These are phyloP conservation scores for Entomortierella lignicola DNA, from an alignment of 192 early-diverging fungal species.

Conservation along the genomic window DNA sequence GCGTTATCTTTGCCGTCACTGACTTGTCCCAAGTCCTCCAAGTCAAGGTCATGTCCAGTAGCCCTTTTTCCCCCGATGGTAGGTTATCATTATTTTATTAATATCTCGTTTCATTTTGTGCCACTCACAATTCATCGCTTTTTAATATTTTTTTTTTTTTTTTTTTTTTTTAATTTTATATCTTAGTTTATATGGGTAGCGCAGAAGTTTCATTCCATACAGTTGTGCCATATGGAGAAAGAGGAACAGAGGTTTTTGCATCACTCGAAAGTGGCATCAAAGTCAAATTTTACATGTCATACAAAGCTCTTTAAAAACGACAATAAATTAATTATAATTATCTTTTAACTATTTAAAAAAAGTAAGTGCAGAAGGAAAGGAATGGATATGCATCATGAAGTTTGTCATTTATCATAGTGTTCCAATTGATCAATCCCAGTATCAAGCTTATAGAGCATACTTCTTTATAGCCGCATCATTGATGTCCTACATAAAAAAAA, in stretches of 20 bases:
- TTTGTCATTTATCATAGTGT: too few relatives aligned
- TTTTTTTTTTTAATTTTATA: background rate
- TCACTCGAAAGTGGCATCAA: conserved; percentile 8
- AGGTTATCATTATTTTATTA: too few relatives aligned
- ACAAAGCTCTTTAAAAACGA: conserved; percentile 39
- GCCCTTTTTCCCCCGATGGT: conserved; percentile 43
- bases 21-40: conserved; percentile 22
- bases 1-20: conserved; percentile 37
- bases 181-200: conserved; percentile 30
- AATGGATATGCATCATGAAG: too few relatives aligned
- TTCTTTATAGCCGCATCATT: too few relatives aligned
- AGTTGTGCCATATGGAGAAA: conserved; percentile 32
- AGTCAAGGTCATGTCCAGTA: conserved; percentile 35
- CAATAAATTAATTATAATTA: too few relatives aligned
- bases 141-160: background rate
- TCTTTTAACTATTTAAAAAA: too few relatives aligned
- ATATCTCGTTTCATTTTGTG: too few relatives aligned
- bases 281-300: conserved; percentile 45
- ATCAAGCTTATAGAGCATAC: too few relatives aligned
- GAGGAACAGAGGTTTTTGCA: conserved; percentile 28
- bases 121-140: too few relatives aligned
- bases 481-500: too few relatives aligned
- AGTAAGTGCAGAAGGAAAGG: too few relatives aligned
- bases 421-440: too few relatives aligned
- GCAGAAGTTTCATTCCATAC: conserved; percentile 25